Conservation (phyloP, 2,329 filamentous ascomycete species). For the Trichophyton simii region DNA sequence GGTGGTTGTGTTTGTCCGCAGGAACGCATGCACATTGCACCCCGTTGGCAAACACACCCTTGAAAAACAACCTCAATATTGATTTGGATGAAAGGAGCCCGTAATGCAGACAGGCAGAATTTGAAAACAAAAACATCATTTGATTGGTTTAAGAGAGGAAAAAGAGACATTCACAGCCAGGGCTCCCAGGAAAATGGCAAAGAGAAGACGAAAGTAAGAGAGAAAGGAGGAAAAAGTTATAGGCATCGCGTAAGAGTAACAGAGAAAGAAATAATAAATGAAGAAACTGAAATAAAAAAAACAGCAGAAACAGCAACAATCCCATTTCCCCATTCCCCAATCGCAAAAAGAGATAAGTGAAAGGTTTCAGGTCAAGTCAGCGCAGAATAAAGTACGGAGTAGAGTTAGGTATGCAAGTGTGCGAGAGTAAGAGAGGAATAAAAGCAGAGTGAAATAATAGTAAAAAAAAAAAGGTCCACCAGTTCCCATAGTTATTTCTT, state of each 20-base stretch:
- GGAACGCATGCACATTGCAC: background rate
- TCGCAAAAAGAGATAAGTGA: slow-evolving; percentile 5
- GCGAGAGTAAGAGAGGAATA: background rate
- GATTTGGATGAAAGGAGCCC: background rate
- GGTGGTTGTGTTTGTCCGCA: background rate
- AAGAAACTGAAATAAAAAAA: background rate
- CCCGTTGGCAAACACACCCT: background rate
- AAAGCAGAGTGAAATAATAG: background rate
- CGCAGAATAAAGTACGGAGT: background rate
- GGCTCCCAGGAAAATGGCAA: background rate
- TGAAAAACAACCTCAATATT: background rate
- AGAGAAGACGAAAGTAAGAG: slow-evolving; percentile 2
- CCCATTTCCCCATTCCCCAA: slow-evolving; percentile 4
- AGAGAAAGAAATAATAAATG: background rate
- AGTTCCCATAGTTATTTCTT: slow-evolving; percentile 2
- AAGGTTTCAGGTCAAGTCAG: background rate
- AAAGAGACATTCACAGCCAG: background rate
- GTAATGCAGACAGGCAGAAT: slow-evolving; percentile 7
- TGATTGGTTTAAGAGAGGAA: background rate
- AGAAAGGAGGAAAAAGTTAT: background rate
- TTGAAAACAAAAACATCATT: slow-evolving; percentile 14
- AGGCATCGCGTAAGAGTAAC: background rate
- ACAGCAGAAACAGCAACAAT: background rate
- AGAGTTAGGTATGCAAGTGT: background rate
- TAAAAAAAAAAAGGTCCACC: slow-evolving; percentile 3